A percentile compares a stretch with the other conserved stretches of the same genome.
Conservation (phyloP, 495 filamentous ascomycete species). For the Aspergillus incahuasiensis region DNA sequence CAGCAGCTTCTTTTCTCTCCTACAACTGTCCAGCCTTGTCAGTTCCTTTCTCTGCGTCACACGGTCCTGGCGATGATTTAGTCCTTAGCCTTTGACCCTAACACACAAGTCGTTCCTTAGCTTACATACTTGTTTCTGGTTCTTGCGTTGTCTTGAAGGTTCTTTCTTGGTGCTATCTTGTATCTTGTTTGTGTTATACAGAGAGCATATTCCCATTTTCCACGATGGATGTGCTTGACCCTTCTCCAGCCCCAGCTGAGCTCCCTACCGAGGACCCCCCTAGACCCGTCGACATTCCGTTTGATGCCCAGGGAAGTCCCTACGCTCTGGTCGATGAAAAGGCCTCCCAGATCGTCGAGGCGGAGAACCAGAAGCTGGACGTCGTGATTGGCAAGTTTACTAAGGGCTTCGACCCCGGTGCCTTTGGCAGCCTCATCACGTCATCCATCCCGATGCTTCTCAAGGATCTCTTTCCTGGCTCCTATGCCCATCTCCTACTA, state of each 20-base stretch:
- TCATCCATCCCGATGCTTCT: conserved; percentile 9
- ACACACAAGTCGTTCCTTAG: neutral
- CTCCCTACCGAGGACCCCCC: neutral
- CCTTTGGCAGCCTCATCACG: conserved; percentile 13
- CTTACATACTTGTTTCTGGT: neutral
- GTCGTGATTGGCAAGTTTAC: conserved; percentile 16
- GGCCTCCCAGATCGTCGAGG: conserved; percentile 10
- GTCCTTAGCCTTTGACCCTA: neutral
- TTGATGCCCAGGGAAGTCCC: neutral
- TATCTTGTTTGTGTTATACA: neutral
- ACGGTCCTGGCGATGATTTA: neutral
- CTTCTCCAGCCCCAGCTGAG: neutral
- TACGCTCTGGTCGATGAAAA: conserved; percentile 13
- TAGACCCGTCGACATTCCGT: conserved; percentile 11
- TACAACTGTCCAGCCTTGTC: neutral
- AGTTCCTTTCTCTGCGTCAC: neutral
- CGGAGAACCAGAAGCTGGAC: conserved; percentile 12
- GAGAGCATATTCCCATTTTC: neutral
- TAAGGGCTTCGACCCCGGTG: conserved; percentile 21
- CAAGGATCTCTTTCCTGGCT: conserved; percentile 17
- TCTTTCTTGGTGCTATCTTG: neutral
- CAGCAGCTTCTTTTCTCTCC: neutral
- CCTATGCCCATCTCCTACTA: conserved; percentile 22
- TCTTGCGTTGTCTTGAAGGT: neutral
- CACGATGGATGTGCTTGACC: conserved; percentile 1